Evolutionary conservation across 2,329 filamentous ascomycete genomes (phyloP), one percentile per base, ranked within the genome.

Genomic region (Aspergillus unguis): DNA sequence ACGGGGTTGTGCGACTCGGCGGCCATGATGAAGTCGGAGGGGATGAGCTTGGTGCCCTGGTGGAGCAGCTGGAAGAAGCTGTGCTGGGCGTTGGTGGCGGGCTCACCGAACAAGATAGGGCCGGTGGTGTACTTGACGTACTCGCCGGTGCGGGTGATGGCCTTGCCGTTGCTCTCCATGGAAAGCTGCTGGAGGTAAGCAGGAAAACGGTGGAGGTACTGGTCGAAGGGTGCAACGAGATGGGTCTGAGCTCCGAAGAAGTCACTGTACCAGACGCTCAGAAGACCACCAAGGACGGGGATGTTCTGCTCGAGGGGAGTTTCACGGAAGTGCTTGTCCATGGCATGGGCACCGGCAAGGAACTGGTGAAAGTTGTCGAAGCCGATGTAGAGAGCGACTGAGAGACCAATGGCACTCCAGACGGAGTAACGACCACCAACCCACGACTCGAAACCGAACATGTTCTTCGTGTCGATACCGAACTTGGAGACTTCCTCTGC

Each of bases 31-130:
- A 99, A 99, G 77, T 99, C 94, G 63, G 92, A 87, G 11, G 94
- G 94, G 71, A 99, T 97, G 68, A 99, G 86, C 84, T 97, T 97
- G 65, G 94, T 99, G 67, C 94, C 94, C 77, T 99, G 94, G 82
- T 99, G 94, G 54, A 99, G 85, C 44, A 99, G 87, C 83, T 99
- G 94, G 87, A 95, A 99, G 86, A 99, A 99, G 56, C 94, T 97
- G 84, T 99, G 94, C 80, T 99, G 94, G 41, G 94, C 94, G 72
- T 99, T 99, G 73, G 94, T 99, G 76, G 91, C 95, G 49, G 94
- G 94, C 81, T 99, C 94, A 69, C 94, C 94, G 71, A 99, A 99
- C 58, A 99, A 80, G 70, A 99, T 92, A 50, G 94, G 85, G 44
- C 94, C 92, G 35, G 94, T 99, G 53, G 92, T 96, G 80, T 99